Conservation (phyloP, 2,329 filamentous ascomycete genomes). For the Neoarthrinium moseri region DNA sequence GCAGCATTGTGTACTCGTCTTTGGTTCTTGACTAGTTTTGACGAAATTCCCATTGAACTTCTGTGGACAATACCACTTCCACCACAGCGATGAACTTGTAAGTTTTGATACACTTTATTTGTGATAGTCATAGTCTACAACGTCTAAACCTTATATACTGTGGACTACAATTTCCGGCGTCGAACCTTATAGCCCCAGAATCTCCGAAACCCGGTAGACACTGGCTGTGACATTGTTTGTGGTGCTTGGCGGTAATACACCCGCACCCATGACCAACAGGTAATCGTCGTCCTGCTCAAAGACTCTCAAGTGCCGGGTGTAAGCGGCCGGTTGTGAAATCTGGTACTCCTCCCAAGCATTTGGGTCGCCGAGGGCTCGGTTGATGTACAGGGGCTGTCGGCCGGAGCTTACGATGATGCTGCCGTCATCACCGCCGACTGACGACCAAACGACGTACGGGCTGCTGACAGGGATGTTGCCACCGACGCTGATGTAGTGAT, state of each 20-base stretch:
- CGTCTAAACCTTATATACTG: too few species aligned
- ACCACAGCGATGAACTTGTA: too few species aligned
- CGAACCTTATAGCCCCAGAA: neutral
- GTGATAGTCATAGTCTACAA: too few species aligned
- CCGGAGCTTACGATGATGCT: constrained; percentile 31
- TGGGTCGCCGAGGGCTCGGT: constrained; percentile 27
- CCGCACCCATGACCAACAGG: constrained; percentile 34
- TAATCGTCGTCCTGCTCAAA: constrained; percentile 20
- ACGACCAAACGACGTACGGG: constrained; percentile 33
- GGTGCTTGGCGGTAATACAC: constrained; percentile 37
- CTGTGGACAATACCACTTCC: too few species aligned
- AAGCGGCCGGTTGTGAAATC: constrained; percentile 22
- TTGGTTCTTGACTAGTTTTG: too few species aligned
- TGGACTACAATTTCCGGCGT: neutral
- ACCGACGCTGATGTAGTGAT: constrained; percentile 20
- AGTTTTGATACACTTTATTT: too few species aligned
- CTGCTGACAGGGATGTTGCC: constrained; percentile 26
- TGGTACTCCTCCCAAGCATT: constrained; percentile 24
- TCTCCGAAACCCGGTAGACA: constrained; percentile 13
- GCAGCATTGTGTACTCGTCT: too few species aligned
- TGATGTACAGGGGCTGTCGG: constrained; percentile 27
- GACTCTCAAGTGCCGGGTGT: constrained; percentile 25
- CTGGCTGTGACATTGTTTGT: constrained; percentile 34
- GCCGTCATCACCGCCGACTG: constrained; percentile 27
- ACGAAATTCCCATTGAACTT: too few species aligned